phyloP scores from a whole-genome alignment of 179 eudicot genomes.

The Silene vulgaris region DNA sequence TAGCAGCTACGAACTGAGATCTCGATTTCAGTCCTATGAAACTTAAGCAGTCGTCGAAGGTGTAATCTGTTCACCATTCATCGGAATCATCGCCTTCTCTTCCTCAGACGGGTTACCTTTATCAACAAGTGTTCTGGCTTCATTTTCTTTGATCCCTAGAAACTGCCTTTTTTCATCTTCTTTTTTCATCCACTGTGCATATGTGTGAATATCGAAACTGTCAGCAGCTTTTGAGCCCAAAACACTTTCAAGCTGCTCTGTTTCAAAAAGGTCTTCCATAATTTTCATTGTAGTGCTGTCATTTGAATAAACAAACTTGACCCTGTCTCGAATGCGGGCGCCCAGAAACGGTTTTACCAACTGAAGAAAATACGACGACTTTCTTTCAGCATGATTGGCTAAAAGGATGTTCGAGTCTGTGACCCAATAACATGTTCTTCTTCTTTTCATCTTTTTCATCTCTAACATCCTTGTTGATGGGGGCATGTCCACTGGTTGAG shows the following conservation, averaged over 20 bases:
- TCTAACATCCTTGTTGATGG: too few species aligned
- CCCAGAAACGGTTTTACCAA: conserved; percentile 69
- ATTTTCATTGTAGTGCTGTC: conserved; percentile 56
- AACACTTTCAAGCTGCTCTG: conserved; percentile 62
- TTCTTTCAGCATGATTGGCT: neutral
- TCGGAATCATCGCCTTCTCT: conserved; percentile 16
- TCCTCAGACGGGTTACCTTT: conserved; percentile 21
- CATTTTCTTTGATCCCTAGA: conserved; percentile 30
- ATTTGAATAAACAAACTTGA: conserved; percentile 67
- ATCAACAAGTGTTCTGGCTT: conserved; percentile 4
- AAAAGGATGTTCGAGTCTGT: too few species aligned
- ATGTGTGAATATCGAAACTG: conserved; percentile 54
- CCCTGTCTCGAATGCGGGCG: conserved; percentile 70
- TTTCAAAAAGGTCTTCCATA: conserved; percentile 69
- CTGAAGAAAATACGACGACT: conserved; percentile 30
- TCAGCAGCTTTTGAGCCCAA: conserved; percentile 63
- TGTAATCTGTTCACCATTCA: neutral
- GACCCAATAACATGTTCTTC: too few species aligned
- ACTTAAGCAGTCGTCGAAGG: conserved; percentile 19
- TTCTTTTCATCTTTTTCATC: too few species aligned
- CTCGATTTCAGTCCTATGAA: neutral
- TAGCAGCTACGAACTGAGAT: conserved; percentile 7
- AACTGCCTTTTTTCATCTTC: conserved; percentile 58
- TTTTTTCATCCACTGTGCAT: conserved; percentile 77
- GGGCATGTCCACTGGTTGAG: too few species aligned